Percentiles rank a stretch among this genome's conserved stretches.
These are phyloP conservation scores for Chytridium lagenaria DNA, from an alignment of 371 early-diverging fungal genomes.

Conservation along the genomic window DNA sequence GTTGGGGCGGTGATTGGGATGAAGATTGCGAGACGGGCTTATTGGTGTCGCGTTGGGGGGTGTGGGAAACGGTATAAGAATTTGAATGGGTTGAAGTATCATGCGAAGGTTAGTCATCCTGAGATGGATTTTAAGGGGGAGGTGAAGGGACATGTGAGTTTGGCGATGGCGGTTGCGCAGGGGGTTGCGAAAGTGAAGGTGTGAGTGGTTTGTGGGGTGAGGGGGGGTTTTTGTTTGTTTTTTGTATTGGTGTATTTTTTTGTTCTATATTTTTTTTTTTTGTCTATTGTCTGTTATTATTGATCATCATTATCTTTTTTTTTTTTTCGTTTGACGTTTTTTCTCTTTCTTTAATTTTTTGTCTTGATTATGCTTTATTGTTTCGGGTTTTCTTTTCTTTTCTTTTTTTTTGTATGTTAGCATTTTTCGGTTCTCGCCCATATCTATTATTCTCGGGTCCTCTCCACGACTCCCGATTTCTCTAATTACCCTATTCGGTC, in stretches of 20 bases:
- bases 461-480: too few species aligned
- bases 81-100: constrained; percentile 54
- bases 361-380: not conserved
- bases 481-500: too few species aligned
- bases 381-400: not conserved
- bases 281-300: not conserved
- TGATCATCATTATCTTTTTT: not conserved
- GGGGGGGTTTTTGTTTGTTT: not conserved
- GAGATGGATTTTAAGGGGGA: constrained; percentile 43
- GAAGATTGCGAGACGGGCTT: constrained; percentile 40
- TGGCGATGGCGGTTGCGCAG: not conserved
- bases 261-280: not conserved
- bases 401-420: not conserved
- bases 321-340: not conserved
- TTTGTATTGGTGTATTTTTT: constrained; percentile 1
- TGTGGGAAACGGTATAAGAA: constrained; percentile 54
- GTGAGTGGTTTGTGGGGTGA: not conserved
- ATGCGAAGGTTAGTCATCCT: constrained; percentile 47
- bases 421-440: not conserved
- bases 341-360: not conserved
- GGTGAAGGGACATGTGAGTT: constrained; percentile 36
- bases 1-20: constrained; percentile 31
- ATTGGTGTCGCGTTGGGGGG: constrained; percentile 44
- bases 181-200: not conserved
- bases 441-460: not conserved